A percentile compares a stretch with the other conserved stretches of the same genome.
Conservation (phyloP, 495 filamentous ascomycete species). For the Cercophora samala region DNA sequence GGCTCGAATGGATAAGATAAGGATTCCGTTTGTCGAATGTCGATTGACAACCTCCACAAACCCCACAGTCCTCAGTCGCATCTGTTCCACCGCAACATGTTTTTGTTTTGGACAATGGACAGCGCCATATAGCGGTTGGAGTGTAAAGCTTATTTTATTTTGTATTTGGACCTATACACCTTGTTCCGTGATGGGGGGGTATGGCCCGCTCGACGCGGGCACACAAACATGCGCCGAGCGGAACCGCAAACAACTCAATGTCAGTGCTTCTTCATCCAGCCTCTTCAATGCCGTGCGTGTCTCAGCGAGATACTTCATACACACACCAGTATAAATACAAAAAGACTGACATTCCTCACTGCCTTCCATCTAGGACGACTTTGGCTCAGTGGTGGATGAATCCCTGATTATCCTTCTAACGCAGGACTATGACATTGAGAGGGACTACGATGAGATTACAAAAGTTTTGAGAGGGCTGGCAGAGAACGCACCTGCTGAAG, state of each 20-base stretch:
- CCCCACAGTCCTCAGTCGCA: background rate
- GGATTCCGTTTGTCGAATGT: background rate
- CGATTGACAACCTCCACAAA: background rate
- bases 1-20: background rate
- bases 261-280: background rate
- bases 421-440: slow-evolving; percentile 54
- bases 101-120: background rate
- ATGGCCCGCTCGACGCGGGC: slow-evolving; percentile 1
- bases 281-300: background rate
- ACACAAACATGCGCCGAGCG: slow-evolving; percentile 1
- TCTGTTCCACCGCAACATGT: background rate
- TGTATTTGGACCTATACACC: background rate
- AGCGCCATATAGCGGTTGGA: background rate
- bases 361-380: slow-evolving; percentile 26
- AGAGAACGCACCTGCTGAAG: slow-evolving; percentile 58
- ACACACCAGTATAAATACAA: background rate
- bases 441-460: slow-evolving; percentile 64
- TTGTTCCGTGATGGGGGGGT: slow-evolving; percentile 2
- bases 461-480: slow-evolving; percentile 57
- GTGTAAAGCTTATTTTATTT: background rate
- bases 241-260: slow-evolving; percentile 8
- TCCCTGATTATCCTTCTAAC: slow-evolving; percentile 33
- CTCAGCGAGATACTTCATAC: background rate
- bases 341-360: background rate
- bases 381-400: slow-evolving; percentile 29